phyloP scores from a whole-genome alignment of 345 rosid species.

The Raphanus raphanistrum region DNA sequence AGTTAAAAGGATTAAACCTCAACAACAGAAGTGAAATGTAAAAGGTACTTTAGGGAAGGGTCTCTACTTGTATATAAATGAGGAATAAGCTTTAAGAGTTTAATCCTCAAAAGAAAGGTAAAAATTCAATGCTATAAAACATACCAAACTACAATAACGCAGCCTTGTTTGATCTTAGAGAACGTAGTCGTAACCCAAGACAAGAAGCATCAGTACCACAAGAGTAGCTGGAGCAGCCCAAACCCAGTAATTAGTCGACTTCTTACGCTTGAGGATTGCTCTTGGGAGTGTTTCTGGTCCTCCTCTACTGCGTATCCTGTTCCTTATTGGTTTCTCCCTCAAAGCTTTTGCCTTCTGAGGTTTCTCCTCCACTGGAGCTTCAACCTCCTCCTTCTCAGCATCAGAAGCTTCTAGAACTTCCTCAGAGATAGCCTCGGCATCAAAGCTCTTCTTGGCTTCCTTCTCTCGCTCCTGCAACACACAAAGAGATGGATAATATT shows the following conservation, averaged over 20 bases:
- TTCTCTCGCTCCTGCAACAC: conserved; percentile 71
- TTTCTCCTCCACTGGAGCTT: conserved; percentile 8
- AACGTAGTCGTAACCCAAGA: conserved; percentile 49
- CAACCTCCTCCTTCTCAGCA: conserved; percentile 43
- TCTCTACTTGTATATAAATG: conserved; percentile 33
- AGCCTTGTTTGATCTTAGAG: conserved; percentile 30
- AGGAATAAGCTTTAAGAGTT: conserved; percentile 19
- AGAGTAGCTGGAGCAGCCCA: conserved; percentile 64
- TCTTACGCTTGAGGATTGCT: conserved; percentile 70
- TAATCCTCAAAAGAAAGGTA: conserved; percentile 7
- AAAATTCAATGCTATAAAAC: conserved; percentile 16
- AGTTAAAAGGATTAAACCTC: conserved; percentile 10
- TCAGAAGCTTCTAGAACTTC: conserved; percentile 48
- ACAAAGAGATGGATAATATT: neutral
- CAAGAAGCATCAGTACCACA: conserved; percentile 50
- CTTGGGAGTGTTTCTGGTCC: conserved; percentile 61
- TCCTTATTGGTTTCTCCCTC: conserved; percentile 31
- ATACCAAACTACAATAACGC: conserved; percentile 29
- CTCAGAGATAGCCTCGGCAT: conserved; percentile 43
- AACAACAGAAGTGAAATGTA: conserved; percentile 35
- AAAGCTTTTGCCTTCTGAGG: neutral
- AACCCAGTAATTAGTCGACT: conserved; percentile 66
- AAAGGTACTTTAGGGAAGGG: conserved; percentile 17
- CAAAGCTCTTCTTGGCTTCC: conserved; percentile 71
- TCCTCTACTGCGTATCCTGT: conserved; percentile 43